phyloP scores from a whole-genome alignment of 2,329 filamentous ascomycete species.

The Apiospora phragmitis region DNA sequence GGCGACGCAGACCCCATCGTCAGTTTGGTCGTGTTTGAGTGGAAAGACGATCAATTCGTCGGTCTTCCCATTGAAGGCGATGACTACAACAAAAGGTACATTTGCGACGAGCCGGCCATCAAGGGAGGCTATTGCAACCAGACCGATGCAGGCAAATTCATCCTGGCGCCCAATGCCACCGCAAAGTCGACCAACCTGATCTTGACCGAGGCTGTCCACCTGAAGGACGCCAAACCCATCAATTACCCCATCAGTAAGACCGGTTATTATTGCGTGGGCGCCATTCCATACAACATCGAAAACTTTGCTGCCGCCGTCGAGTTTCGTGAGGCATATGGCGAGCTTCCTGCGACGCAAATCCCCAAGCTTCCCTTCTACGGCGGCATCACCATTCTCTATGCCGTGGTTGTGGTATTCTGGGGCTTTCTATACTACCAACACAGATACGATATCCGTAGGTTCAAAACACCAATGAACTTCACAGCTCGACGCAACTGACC shows the following conservation, averaged over 20 bases:
- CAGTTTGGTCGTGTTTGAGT: slow-evolving; percentile 91
- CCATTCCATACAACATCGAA: slow-evolving; percentile 37
- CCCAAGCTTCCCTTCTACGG: slow-evolving; percentile 97
- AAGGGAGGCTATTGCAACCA: slow-evolving; percentile 70
- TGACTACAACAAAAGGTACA: slow-evolving; percentile 32
- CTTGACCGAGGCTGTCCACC: slow-evolving; percentile 76
- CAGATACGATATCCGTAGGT: slow-evolving; percentile 80
- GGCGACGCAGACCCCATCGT: slow-evolving; percentile 71
- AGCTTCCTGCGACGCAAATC: slow-evolving; percentile 92
- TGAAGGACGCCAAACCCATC: slow-evolving; percentile 72
- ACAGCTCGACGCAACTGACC: slow-evolving; percentile 31
- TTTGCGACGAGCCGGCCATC: slow-evolving; percentile 76
- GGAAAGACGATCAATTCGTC: slow-evolving; percentile 79
- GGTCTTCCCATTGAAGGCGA: slow-evolving; percentile 62
- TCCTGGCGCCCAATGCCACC: slow-evolving; percentile 75
- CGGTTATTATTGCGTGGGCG: slow-evolving; percentile 93
- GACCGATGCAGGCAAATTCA: slow-evolving; percentile 80
- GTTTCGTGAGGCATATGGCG: slow-evolving; percentile 94
- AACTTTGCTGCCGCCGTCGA: slow-evolving; percentile 80
- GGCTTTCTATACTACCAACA: slow-evolving; percentile 95
- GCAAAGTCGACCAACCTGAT: slow-evolving; percentile 71
- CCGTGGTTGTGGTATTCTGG: slow-evolving; percentile 85
- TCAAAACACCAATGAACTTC: neutral
- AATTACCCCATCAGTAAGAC: slow-evolving; percentile 87
- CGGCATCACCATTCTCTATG: slow-evolving; percentile 90